phyloP scores from a whole-genome alignment of 148 eudicot species.

The Fagopyrum esculentum region DNA sequence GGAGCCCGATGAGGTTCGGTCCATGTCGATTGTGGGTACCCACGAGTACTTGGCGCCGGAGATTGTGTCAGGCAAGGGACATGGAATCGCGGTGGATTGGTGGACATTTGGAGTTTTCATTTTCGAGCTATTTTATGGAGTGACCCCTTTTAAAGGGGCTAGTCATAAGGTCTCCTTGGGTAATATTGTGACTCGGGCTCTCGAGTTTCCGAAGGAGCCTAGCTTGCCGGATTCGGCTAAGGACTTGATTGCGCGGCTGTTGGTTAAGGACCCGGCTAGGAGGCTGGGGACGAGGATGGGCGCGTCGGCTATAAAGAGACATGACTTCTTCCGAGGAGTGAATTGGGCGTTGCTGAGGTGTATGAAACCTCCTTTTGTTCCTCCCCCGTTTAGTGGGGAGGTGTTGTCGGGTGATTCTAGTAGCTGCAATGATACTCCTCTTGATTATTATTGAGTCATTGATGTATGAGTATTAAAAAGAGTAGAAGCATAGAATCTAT shows the following conservation, averaged over 20 bases:
- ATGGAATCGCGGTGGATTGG: slow-evolving; percentile 95
- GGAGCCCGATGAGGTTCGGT: slow-evolving; percentile 76
- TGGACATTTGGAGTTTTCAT: slow-evolving; percentile 92
- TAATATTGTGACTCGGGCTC: slow-evolving; percentile 85
- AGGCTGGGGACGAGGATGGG: slow-evolving; percentile 76
- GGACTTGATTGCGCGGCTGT: slow-evolving; percentile 58
- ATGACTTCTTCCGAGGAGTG: slow-evolving; percentile 65
- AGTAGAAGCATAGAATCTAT: too few relatives aligned
- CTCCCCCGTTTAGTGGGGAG: slow-evolving; percentile 45
- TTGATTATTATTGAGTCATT: slow-evolving; percentile 52
- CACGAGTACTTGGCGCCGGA: slow-evolving; percentile 97
- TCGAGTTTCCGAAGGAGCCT: slow-evolving; percentile 92
- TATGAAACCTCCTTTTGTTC: slow-evolving; percentile 64
- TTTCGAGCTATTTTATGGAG: slow-evolving; percentile 72
- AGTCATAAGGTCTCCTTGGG: slow-evolving; percentile 83
- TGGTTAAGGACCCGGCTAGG: slow-evolving; percentile 68
- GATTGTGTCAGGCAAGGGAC: slow-evolving; percentile 91
- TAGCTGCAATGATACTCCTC: slow-evolving; percentile 63
- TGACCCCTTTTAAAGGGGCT: slow-evolving; percentile 76
- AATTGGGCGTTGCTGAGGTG: slow-evolving; percentile 92
- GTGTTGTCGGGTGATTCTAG: slow-evolving; percentile 41
- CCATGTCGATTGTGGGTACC: slow-evolving; percentile 96
- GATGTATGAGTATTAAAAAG: too few relatives aligned
- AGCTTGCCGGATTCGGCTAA: slow-evolving; percentile 50
- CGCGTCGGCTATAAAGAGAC: slow-evolving; percentile 66